Evolutionary conservation across 768 basidiomycete genomes (phyloP).

Genomic region (Mycena chlorophos): DNA sequence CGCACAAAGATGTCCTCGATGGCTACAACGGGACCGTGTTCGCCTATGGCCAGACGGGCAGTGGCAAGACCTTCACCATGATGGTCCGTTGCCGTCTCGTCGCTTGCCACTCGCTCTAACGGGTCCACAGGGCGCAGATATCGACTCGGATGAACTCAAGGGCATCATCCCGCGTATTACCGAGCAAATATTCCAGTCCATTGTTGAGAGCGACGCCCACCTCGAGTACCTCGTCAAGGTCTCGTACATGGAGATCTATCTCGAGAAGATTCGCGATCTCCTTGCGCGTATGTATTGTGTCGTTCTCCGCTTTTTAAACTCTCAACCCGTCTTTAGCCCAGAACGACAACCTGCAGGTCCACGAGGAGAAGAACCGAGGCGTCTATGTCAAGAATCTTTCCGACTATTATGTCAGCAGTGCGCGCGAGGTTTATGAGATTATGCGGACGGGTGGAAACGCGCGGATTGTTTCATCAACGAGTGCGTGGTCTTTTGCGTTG

Average conservation of each 20-base stretch:
- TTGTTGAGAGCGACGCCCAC: slow-evolving; percentile 91
- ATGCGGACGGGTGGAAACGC: slow-evolving; percentile 95
- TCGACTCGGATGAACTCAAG: slow-evolving; percentile 89
- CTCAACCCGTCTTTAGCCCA: slow-evolving; percentile 56
- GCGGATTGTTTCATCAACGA: slow-evolving; percentile 90
- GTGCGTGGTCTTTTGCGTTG: slow-evolving; percentile 47
- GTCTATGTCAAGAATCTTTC: slow-evolving; percentile 98
- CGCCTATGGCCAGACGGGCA: slow-evolving; percentile 84
- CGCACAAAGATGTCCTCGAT: slow-evolving; percentile 84
- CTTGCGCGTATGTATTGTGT: slow-evolving; percentile 75
- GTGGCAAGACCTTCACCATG: slow-evolving; percentile 96
- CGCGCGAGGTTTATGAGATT: slow-evolving; percentile 95
- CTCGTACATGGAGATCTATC: slow-evolving; percentile 99
- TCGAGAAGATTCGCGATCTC: slow-evolving; percentile 93
- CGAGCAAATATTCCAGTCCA: slow-evolving; percentile 98
- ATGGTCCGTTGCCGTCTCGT: slow-evolving; percentile 58
- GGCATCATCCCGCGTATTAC: slow-evolving; percentile 98
- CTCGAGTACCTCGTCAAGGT: slow-evolving; percentile 99
- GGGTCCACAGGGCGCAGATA: slow-evolving; percentile 82
- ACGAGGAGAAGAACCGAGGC: slow-evolving; percentile 96
- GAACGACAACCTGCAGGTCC: slow-evolving; percentile 97
- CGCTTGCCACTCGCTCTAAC: slow-evolving; percentile 14
- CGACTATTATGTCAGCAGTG: slow-evolving; percentile 96
- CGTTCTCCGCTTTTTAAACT: neutral
- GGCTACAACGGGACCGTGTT: slow-evolving; percentile 98